Percentiles rank a stretch among this genome's conserved stretches.
Evolutionary conservation across 1,284 basidiomycete genomes (phyloP).

Genomic region (Cryptococcus sp.): DNA sequence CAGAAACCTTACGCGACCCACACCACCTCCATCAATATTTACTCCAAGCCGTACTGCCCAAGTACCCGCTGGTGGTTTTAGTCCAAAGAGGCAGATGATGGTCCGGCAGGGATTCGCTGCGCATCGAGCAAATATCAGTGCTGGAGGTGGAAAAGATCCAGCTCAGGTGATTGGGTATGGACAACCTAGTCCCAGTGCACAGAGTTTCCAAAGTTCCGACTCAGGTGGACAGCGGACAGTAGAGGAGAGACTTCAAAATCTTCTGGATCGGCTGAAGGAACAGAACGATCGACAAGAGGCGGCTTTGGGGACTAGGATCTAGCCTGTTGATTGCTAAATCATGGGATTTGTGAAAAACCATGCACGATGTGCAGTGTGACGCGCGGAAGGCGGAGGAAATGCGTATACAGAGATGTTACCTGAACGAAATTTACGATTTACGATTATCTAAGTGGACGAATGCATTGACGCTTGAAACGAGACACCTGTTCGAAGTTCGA

Average conservation of each 20-base stretch:
- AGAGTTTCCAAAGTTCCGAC: conserved; percentile 14
- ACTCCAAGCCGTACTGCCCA: background rate
- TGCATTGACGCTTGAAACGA: too few species aligned
- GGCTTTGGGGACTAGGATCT: background rate
- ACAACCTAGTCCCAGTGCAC: conserved; percentile 17
- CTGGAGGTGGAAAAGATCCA: background rate
- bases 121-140: conserved; percentile 1
- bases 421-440: background rate
- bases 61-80: conserved; percentile 17
- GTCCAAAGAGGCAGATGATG: conserved; percentile 26
- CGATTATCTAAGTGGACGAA: too few species aligned
- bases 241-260: conserved; percentile 41
- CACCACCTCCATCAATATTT: background rate
- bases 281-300: conserved; percentile 3
- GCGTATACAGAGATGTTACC: conserved; percentile 1
- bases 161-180: background rate
- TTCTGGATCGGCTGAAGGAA: conserved; percentile 36
- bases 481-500: too few species aligned
- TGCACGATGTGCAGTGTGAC: too few species aligned
- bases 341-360: too few species aligned
- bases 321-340: too few species aligned
- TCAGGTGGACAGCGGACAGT: conserved; percentile 17
- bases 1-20: background rate
- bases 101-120: conserved; percentile 4
- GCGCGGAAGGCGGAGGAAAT: background rate